A percentile compares a stretch with the other conserved stretches of the same genome.
phyloP scores from a whole-genome alignment of 371 early-diverging fungal species.

The Actinomortierella wolfii region DNA sequence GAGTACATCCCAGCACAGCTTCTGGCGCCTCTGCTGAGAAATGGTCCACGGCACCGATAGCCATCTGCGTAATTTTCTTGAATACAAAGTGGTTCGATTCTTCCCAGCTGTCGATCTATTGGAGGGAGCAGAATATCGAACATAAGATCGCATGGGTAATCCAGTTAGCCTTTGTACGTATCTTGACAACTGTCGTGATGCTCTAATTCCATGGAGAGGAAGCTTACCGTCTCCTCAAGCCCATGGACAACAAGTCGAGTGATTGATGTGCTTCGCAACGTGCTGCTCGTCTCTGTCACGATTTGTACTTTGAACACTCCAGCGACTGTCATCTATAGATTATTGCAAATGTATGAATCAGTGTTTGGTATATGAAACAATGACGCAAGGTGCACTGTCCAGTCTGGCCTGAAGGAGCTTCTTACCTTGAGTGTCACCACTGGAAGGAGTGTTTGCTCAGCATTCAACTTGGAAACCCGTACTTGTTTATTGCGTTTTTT shows the following conservation, averaged over 20 bases:
- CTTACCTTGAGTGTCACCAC: constrained; percentile 21
- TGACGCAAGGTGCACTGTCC: no score
- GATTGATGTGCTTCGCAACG: constrained; percentile 18
- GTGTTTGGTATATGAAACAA: no score
- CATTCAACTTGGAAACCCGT: constrained; percentile 13
- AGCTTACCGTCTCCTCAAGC: not conserved
- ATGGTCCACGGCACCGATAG: constrained; percentile 34
- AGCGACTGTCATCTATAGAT: constrained; percentile 17
- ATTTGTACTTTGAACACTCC: constrained; percentile 30
- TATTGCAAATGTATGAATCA: no score
- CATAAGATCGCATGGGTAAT: not conserved
- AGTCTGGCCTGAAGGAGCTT: no score
- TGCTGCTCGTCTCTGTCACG: constrained; percentile 30
- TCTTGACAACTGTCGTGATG: no score
- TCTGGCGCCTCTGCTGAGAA: constrained; percentile 20
- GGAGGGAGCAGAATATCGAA: no score
- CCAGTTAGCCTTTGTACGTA: no score
- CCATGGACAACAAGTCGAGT: constrained; percentile 36
- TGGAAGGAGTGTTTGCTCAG: constrained; percentile 23
- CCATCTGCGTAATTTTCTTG: constrained; percentile 41
- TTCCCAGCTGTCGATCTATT: constrained; percentile 32
- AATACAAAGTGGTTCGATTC: constrained; percentile 43
- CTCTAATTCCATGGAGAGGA: no score
- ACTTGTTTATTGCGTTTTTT: constrained; percentile 14
- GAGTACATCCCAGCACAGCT: constrained; percentile 25